phyloP scores from a whole-genome alignment of 2,329 filamentous ascomycete genomes.

The Fusarium sp. region DNA sequence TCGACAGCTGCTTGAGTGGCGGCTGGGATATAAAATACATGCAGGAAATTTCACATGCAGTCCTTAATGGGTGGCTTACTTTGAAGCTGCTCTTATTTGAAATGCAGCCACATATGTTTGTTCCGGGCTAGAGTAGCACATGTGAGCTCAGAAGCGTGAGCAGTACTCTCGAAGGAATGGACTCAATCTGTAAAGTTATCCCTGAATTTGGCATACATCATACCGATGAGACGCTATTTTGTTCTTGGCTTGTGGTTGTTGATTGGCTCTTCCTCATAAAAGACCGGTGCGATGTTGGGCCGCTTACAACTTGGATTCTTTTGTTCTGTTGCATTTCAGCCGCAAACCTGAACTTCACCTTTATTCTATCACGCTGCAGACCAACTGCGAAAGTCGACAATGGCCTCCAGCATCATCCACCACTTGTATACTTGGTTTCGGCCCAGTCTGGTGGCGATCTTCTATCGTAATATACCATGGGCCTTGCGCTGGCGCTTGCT shows the following conservation, averaged over 20 bases:
- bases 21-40: not conserved
- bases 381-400: not conserved
- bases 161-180: not conserved
- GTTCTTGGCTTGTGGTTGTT: not conserved
- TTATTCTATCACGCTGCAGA: fast-evolving
- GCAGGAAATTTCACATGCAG: not conserved
- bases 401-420: constrained; percentile 1
- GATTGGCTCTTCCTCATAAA: not conserved
- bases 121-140: not conserved
- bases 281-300: constrained; percentile 15
- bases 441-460: constrained; percentile 48
- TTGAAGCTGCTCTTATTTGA: not conserved
- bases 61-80: not conserved
- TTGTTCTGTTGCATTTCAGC: not conserved
- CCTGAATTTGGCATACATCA: not conserved
- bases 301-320: constrained; percentile 9
- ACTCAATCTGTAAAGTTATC: not conserved
- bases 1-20: not conserved
- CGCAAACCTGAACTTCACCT: not conserved
- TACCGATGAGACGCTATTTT: not conserved
- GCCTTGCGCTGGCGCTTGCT: constrained; percentile 55
- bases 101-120: not conserved
- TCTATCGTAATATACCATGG: constrained; percentile 50
- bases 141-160: not conserved
- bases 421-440: constrained; percentile 38